Percentiles rank a stretch among this genome's conserved stretches.
phyloP scores from a whole-genome alignment of 805 yeast genomes.

The Ogataea pilisensis region DNA sequence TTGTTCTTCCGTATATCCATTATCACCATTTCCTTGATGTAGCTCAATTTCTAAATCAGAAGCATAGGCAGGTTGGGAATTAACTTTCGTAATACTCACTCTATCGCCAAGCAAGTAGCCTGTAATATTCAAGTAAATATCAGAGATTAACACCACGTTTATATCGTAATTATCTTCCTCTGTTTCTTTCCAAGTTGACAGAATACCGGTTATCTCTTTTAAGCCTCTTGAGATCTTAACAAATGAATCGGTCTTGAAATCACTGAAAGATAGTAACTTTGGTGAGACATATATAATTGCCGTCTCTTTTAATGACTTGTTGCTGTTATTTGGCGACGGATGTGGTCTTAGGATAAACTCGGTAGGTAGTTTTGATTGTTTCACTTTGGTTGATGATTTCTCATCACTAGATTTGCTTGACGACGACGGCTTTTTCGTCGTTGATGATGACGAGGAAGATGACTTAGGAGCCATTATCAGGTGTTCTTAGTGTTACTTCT shows the following conservation, averaged over 20 bases:
- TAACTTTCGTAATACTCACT: constrained; percentile 39
- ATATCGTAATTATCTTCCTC: constrained; percentile 24
- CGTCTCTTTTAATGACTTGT: constrained; percentile 6
- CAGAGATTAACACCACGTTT: constrained; percentile 25
- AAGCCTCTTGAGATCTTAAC: constrained; percentile 26
- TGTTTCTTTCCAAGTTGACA: constrained; percentile 19
- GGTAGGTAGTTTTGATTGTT: constrained; percentile 21
- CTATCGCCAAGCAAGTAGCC: constrained; percentile 30
- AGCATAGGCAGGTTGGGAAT: constrained; percentile 45
- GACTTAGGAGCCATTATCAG: constrained; percentile 25
- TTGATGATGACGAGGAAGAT: constrained; percentile 11
- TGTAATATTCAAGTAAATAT: constrained; percentile 14
- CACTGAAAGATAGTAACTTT: constrained; percentile 16
- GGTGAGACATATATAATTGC: constrained; percentile 25
- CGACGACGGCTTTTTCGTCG: constrained; percentile 10
- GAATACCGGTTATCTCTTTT: constrained; percentile 13
- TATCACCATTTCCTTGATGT: constrained; percentile 7
- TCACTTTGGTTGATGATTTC: constrained; percentile 6
- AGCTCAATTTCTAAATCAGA: constrained; percentile 13
- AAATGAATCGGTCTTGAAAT: constrained; percentile 23
- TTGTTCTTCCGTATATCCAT: constrained; percentile 17
- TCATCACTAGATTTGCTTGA: constrained; percentile 5
- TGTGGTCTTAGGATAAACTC: constrained; percentile 30
- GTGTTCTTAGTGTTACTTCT: too few species aligned
- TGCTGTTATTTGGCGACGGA: neutral